These are phyloP conservation scores for Thelonectria olida DNA, from an alignment of 2,329 filamentous ascomycete genomes.

Conservation along the genomic window DNA sequence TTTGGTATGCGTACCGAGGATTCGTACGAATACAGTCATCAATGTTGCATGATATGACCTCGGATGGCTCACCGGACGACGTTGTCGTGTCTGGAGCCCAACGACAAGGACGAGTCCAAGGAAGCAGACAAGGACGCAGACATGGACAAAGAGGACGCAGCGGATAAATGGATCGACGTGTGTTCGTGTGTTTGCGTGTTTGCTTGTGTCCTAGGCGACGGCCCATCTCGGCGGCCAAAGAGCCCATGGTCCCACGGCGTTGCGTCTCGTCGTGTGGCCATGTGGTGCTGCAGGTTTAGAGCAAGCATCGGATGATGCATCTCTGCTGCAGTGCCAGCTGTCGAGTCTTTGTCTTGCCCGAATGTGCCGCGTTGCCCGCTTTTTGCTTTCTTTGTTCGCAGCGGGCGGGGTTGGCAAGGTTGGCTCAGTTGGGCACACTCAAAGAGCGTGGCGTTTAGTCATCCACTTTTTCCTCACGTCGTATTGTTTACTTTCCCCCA, in stretches of 20 bases:
- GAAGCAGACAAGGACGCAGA: too few relatives aligned
- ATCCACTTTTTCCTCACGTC: slow-evolving; percentile 31
- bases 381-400: slow-evolving; percentile 15
- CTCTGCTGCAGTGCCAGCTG: slow-evolving; percentile 38
- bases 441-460: slow-evolving; percentile 30
- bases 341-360: slow-evolving; percentile 34
- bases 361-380: slow-evolving; percentile 11
- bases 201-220: slow-evolving; percentile 28
- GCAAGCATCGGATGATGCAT: slow-evolving; percentile 21
- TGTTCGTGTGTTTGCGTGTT: neutral
- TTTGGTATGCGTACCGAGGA: too few relatives aligned
- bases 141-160: too few relatives aligned
- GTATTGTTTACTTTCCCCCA: slow-evolving; percentile 52
- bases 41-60: neutral
- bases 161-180: neutral
- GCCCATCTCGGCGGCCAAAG: too few relatives aligned
- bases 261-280: slow-evolving; percentile 22
- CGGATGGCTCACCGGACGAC: neutral
- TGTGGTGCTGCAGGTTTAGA: slow-evolving; percentile 23
- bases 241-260: too few relatives aligned
- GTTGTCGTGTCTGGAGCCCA: neutral
- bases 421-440: neutral
- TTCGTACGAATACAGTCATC: neutral
- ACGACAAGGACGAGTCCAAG: too few relatives aligned
- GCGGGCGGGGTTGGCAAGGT: slow-evolving; percentile 4